Base-by-base conservation (phyloP, 345 rosid species). In the Euclidium syriacum region DNA sequence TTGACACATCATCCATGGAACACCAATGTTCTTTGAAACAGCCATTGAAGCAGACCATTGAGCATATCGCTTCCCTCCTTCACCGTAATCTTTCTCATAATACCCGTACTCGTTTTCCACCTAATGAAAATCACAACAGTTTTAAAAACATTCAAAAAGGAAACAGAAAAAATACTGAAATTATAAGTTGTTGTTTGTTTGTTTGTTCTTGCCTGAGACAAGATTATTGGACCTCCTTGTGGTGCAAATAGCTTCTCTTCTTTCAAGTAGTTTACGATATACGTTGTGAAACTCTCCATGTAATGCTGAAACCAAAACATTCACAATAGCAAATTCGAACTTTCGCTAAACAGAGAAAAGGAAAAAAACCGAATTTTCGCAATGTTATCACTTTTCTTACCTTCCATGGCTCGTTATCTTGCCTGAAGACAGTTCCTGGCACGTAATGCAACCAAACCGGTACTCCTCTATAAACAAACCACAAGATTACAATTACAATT, bases 1-100 rank as follows among this genome's bases (percentile, higher is more conserved):
- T 64, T 83, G 81, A 65, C 98, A 92, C 96, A 92, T 92, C 59
- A 89, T 81, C 98, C 98, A 92, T 54, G 98, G 98, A 26, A 92
- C 85, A 12, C 96, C 96, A 27, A 68, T 83, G 64, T 87, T 80
- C 73, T 86, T 85, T 70, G 92, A 76, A 73, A 92, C 88, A 48
- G 98, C 98, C 98, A 89, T 92, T 42, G 58, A 48, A 63, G 96
- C 96, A 46, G 96, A 79, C 98, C 98, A 92, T 50, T 59, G 57
- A 51, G 87, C 83, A 75, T 92, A 92, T 52, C 77, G 57, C 65
- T 82, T 85, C 51, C 87, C 95, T 52, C 87, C 95, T 58, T 80
- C 85, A 26, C 95, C 90, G 19, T 89, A 92, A 49, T 15, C 71
- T 1, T 14, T 12, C 75, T 89, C 96, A 52, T 79, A 80, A 58